Percentiles rank a stretch among this genome's conserved stretches.
These are phyloP conservation scores for Coniochaeta hoffmannii DNA, from an alignment of 2,329 filamentous ascomycete species.

Conservation along the genomic window DNA sequence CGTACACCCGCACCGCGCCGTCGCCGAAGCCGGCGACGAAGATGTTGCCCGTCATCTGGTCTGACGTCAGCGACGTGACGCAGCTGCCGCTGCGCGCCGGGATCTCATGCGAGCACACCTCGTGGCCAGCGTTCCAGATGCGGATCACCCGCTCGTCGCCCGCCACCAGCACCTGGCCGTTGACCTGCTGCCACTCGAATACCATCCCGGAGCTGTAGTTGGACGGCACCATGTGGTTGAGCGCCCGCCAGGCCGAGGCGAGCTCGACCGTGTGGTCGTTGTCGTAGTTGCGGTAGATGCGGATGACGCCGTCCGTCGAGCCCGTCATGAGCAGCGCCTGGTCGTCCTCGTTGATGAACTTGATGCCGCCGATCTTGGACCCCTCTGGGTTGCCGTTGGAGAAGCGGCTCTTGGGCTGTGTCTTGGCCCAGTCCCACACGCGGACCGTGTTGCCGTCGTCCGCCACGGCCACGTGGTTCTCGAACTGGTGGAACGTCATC, in stretches of 20 bases:
- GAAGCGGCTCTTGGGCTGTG: constrained; percentile 71
- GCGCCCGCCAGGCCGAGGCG: constrained; percentile 81
- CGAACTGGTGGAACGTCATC: constrained; percentile 96
- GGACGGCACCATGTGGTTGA: constrained; percentile 89
- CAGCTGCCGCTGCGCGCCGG: constrained; percentile 90
- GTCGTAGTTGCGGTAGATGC: constrained; percentile 90
- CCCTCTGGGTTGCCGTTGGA: constrained; percentile 90
- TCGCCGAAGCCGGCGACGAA: constrained; percentile 97
- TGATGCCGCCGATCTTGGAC: constrained; percentile 88
- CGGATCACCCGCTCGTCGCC: constrained; percentile 93
- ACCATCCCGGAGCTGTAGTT: constrained; percentile 94
- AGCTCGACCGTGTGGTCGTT: constrained; percentile 68
- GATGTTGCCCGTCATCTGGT: constrained; percentile 94
- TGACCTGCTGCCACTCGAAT: constrained; percentile 99
- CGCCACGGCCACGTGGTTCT: constrained; percentile 87
- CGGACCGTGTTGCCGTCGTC: constrained; percentile 87
- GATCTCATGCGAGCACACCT: constrained; percentile 90
- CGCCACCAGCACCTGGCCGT: constrained; percentile 87
- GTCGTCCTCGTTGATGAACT: constrained; percentile 98
- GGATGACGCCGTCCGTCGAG: constrained; percentile 88
- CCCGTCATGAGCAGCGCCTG: constrained; percentile 91
- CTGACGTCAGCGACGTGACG: constrained; percentile 90
- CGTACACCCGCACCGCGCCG: constrained; percentile 88
- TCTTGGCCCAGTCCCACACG: constrained; percentile 88
- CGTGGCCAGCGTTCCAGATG: constrained; percentile 91